Evolutionary conservation across 805 yeast genomes (phyloP), one percentile per base, ranked within the genome.

Genomic region (Ogataea allantospora): DNA sequence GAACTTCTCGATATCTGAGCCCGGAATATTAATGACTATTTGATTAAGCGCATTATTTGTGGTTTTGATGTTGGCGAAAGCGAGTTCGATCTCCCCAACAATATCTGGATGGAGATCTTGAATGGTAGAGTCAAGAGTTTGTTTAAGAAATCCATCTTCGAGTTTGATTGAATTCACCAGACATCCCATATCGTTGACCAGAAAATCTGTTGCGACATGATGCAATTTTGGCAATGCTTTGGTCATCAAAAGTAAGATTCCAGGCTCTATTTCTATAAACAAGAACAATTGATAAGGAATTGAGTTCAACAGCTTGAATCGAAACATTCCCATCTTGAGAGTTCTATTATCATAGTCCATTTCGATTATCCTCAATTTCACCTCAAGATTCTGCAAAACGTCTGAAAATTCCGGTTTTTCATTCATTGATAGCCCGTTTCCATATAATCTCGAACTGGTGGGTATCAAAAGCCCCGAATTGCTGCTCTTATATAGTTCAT

Each of bases 281-380:
- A 60, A 48, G 3, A 57, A 11, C 5, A 58, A 26, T 24, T 60
- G 65, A 8, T 51, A 56, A 2, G 58, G 57, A 4, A 60, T 35
- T 1, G 55, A 35, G 12, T 47, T 50, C 13, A 55, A 48, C 22
- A 57, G 36, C 32, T 53, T 53, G 46, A 51, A 60, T 35, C 64
- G 45, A 26, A 60, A 51, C 38, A 56, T 57, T 0, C 65, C 64
- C 10, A 54, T 44, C 16, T 36, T 38, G 15, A 50, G 20, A 5
- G 31, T 25, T n/a, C 31, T 30, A 1, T 24, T 34, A 2, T 31
- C 25, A 13, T 25, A 41, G 9, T 42, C 41, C 7, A 51, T 16
- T 9, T 49, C 48, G 27, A 44, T 42, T 14, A 53, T 55, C 31
- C 55, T 56, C n/a, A 51, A 44, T 34, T 46, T 49, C 9, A 56